Conservation (phyloP, 1,284 basidiomycete species). For the Cryptococcus neoformans region DNA sequence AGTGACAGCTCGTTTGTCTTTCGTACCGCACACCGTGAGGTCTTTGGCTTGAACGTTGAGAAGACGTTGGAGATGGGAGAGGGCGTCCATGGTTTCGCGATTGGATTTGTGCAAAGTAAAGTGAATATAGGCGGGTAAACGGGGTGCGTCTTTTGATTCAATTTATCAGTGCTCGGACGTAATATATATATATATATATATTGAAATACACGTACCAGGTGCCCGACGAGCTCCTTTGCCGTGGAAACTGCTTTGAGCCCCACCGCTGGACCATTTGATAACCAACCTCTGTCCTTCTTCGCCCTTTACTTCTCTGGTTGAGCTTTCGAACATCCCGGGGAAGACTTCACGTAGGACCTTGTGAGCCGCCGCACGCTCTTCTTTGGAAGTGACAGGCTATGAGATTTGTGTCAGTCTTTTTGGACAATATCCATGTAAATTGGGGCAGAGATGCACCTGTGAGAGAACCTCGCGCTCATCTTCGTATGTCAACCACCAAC, state of each 20-base stretch:
- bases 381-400: constrained; percentile 78
- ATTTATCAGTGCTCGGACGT: not conserved
- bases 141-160: constrained; percentile 8
- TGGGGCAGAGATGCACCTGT: constrained; percentile 56
- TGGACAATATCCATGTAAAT: not conserved
- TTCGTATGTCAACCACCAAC: constrained; percentile 44
- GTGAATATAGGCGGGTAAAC: constrained; percentile 75
- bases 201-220: constrained; percentile 2
- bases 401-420: constrained; percentile 4
- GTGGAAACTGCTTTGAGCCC: not conserved
- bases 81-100: constrained; percentile 93
- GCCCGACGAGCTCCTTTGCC: constrained; percentile 15
- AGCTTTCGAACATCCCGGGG: constrained; percentile 72
- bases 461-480: constrained; percentile 73
- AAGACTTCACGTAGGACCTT: constrained; percentile 77
- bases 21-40: constrained; percentile 89
- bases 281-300: constrained; percentile 31
- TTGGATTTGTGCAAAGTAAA: constrained; percentile 98
- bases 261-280: constrained; percentile 35
- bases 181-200: not conserved
- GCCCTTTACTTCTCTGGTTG: constrained; percentile 25
- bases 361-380: constrained; percentile 76
- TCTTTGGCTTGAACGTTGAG: constrained; percentile 74
- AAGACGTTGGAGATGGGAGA: constrained; percentile 71
- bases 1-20: constrained; percentile 97